Conservation (phyloP, 345 rosid genomes). For the Linum tenue region DNA sequence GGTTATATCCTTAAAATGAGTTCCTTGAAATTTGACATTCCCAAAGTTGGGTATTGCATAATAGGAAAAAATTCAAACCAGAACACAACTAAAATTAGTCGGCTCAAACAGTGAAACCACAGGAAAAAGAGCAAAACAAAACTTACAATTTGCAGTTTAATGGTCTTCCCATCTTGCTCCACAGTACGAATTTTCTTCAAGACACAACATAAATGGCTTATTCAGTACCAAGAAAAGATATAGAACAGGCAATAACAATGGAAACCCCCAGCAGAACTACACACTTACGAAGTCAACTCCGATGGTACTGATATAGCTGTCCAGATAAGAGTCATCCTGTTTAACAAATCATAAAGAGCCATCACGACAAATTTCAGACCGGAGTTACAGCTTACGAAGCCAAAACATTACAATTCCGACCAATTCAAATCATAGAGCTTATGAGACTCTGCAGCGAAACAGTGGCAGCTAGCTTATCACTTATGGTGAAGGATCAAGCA, state of each 20-base stretch:
- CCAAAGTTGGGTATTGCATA: too few species aligned
- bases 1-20: background rate
- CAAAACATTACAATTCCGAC: background rate
- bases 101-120: too few species aligned
- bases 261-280: background rate
- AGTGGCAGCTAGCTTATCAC: too few species aligned
- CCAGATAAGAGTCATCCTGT: constrained; percentile 76
- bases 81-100: too few species aligned
- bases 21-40: too few species aligned
- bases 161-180: constrained; percentile 30
- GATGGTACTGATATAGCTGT: constrained; percentile 77
- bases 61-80: too few species aligned
- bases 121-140: background rate
- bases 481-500: too few species aligned
- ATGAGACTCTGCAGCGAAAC: too few species aligned
- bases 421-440: too few species aligned
- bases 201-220: background rate
- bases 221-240: background rate
- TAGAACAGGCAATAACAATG: background rate
- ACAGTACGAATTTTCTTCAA: constrained; percentile 30
- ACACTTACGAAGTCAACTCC: constrained; percentile 75
- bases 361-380: background rate
- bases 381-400: background rate
- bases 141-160: constrained; percentile 31
- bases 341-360: background rate